Base-by-base conservation (phyloP, 306 rosid genomes). In the Rosa persica region DNA sequence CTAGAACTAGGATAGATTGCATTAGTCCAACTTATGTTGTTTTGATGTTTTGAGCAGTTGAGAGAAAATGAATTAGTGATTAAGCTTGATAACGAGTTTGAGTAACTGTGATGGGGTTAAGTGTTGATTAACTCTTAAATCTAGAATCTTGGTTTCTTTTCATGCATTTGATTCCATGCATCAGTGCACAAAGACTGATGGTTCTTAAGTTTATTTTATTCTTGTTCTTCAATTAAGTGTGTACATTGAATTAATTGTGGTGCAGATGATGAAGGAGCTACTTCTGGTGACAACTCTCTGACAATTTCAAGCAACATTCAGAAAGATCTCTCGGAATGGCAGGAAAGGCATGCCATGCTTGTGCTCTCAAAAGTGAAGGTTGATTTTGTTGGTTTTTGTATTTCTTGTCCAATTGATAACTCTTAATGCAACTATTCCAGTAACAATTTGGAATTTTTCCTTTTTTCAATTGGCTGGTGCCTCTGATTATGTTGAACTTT, bases 321-420 rank as follows among this genome's bases (percentile, higher is more conserved):
- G 72, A 81, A 78, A 49, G 93, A 92, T 86, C 97, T 92, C 70
- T 92, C 97, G 7, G 84, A 88, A 67, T 94, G 98, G 98, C 98
- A 94, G 83, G 89, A 90, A 85, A 89, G 79, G 74, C 98, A 94
- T 75, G 98, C 98, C 5, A 76, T 67, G 71, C 90, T 92, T 75
- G 77, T 92, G 70, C 94, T 94, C n/a, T 90, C 94, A 30, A 88
- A 82, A 88, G 93, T 86, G 39, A 94, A 92, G 96, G 97, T 94
- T 74, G 49, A 55, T 77, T 52, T 68, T 5, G 9, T 16, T 44
- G 40, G 19, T 30, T 66, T 44, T 30, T 74, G 67, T 44, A 23
- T 38, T 38, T 23, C 46, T 58, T 44, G 34, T 30, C 60, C 20
- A 30, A 44, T 75, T 49, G 55, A 57, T 27, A 57, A 25, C 5